Evolutionary conservation across 768 basidiomycete genomes (phyloP), one percentile per base, ranked within the genome.

Genomic region (Kwoniella heveanensis): DNA sequence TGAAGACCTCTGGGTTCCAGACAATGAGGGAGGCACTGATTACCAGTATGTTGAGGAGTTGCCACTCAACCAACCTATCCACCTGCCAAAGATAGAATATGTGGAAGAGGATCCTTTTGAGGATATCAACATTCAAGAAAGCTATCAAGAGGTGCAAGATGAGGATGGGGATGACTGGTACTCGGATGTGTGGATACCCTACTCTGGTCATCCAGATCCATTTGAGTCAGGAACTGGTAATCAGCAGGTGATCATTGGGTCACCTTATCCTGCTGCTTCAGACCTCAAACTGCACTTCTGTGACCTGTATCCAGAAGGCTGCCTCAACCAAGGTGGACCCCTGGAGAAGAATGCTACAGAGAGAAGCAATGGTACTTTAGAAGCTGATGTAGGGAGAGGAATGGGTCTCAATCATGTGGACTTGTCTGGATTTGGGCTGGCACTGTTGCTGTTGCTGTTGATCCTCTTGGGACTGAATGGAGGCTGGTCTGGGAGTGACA

Each of bases 291-390:
- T 57, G 17, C 63, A 62, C 24, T 71, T 54, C 57, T 67, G 66
- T 53, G 69, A 71, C 17, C 50, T 71, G 0, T 62, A 67, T 48
- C 69, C 69, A 17, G 69, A 62, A 27, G 56, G 55, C 7, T 70
- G 68, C 36, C 5, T 44, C 4, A 54, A 37, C 13, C 27, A 48
- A 9, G 39, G 36, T 24, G 57, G 57, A 29, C 26, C 52, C 5
- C 21, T 60, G 3, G 63, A 39, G 19, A 39, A 25, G 6, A 58
- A 53, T 47, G 24, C 8, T 7, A 60, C 53, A 53, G 12, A 36
- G 12, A 57, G 7, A 32, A 29, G 30, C 2, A 59, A 65, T 54
- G 47, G 8, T 0, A 53, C 57, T 2, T 8, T 65, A 27, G 52
- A 58, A 1, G 51, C 21, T 19, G 55, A 61, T 25, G 2, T 57